Conservation (phyloP, 1,284 basidiomycete genomes). For the Cryptococcus jaspeensis region DNA sequence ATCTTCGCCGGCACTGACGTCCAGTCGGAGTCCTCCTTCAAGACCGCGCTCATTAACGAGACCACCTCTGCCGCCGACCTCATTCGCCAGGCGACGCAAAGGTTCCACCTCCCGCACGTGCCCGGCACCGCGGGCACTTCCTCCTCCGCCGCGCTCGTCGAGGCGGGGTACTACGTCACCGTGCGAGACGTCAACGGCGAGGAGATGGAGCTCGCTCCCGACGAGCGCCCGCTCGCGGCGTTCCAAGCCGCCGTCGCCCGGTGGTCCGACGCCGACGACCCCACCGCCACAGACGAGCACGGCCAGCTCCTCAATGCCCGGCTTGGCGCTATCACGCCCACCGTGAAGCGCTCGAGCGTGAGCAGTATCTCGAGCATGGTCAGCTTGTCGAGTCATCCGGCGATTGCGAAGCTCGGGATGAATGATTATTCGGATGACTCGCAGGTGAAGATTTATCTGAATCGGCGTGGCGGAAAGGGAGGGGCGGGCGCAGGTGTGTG, state of each 20-base stretch:
- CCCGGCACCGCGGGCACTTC: conserved; percentile 15
- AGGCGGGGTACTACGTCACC: conserved; percentile 79
- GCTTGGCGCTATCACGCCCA: conserved; percentile 58
- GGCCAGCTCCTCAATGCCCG: conserved; percentile 19
- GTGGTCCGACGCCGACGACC: conserved; percentile 32
- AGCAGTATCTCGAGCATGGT: conserved; percentile 89
- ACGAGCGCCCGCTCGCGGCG: conserved; percentile 78
- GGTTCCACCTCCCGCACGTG: conserved; percentile 69
- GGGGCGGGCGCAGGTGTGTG: conserved; percentile 30
- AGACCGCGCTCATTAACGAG: conserved; percentile 89
- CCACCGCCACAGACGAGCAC: conserved; percentile 14
- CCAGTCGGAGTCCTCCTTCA: conserved; percentile 93
- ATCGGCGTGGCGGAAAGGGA: conserved; percentile 52
- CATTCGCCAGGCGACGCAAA: conserved; percentile 85
- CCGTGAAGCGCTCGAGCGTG: conserved; percentile 87
- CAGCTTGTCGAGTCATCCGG: conserved; percentile 86
- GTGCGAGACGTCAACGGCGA: conserved; percentile 85
- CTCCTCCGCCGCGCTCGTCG: conserved; percentile 54
- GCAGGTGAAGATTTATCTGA: conserved; percentile 92
- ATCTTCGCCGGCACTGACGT: conserved; percentile 81
- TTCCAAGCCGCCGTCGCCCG: conserved; percentile 66
- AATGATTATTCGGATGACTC: conserved; percentile 97
- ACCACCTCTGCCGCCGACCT: conserved; percentile 80
- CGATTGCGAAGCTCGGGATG: conserved; percentile 87
- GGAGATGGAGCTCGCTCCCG: conserved; percentile 66